phyloP scores from a whole-genome alignment of 2,329 filamentous ascomycete genomes.

The Cladobotryum protrusum region DNA sequence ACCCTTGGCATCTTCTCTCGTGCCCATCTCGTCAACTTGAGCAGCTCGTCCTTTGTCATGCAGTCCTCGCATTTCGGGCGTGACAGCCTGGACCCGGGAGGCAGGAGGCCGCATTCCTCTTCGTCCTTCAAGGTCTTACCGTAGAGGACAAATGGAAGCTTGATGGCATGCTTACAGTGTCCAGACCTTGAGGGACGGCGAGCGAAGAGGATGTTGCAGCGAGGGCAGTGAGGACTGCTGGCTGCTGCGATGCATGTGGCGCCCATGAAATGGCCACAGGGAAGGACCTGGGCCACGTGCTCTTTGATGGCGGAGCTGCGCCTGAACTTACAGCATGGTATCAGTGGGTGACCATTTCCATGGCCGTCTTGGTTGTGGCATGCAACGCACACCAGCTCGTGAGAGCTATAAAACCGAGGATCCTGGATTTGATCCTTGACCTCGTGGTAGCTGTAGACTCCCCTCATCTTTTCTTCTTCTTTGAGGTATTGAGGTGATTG shows the following conservation, averaged over 20 bases:
- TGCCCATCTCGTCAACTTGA: neutral
- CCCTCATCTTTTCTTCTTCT: too few species aligned
- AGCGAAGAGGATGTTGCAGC: neutral
- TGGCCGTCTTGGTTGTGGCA: neutral
- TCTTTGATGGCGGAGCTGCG: neutral
- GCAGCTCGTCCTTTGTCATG: neutral
- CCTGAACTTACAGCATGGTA: neutral
- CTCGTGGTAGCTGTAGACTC: neutral
- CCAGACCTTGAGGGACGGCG: neutral
- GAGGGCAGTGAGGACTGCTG: neutral
- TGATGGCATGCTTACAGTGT: neutral
- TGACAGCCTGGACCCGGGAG: neutral
- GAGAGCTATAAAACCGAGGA: neutral
- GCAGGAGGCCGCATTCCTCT: neutral
- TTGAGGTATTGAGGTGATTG: too few species aligned
- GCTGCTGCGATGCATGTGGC: conserved; percentile 3
- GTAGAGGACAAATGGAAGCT: neutral
- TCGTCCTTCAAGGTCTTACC: neutral
- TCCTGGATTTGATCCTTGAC: neutral
- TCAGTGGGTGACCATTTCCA: neutral
- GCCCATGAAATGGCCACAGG: conserved; percentile 9
- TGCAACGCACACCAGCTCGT: neutral
- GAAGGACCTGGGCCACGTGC: conserved; percentile 1
- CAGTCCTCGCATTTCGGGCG: neutral
- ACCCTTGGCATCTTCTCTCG: neutral